phyloP scores from a whole-genome alignment of 2,329 filamentous ascomycete species.

The Drechslerella coelobrocha region DNA sequence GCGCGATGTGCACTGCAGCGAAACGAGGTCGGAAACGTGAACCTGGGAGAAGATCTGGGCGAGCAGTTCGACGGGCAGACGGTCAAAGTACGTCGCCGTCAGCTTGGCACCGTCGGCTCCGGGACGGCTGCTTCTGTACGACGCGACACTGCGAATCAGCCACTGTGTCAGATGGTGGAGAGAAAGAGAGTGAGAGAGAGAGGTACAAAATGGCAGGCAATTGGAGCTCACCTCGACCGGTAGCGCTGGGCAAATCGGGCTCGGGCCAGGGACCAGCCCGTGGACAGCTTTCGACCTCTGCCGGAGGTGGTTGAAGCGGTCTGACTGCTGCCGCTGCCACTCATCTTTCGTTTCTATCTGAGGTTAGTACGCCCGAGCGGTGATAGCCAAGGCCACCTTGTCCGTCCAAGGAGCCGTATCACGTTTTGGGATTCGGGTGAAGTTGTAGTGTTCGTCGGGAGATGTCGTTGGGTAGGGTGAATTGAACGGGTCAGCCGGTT shows the following conservation, averaged over 20 bases:
- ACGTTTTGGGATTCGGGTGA: too few relatives aligned
- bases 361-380: too few relatives aligned
- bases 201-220: constrained; percentile 2
- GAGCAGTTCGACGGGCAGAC: constrained; percentile 54
- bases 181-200: not conserved
- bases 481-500: too few relatives aligned
- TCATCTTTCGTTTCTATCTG: too few relatives aligned
- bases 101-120: constrained; percentile 11
- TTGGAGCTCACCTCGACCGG: constrained; percentile 26
- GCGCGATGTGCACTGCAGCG: constrained; percentile 52
- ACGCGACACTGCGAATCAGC: not conserved
- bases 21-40: constrained; percentile 52
- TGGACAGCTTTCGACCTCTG: constrained; percentile 40
- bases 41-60: constrained; percentile 54
- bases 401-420: too few relatives aligned
- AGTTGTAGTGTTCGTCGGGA: too few relatives aligned
- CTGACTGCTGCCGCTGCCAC: not conserved
- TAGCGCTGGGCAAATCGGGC: constrained; percentile 43
- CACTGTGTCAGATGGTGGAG: not conserved
- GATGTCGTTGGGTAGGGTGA: too few relatives aligned
- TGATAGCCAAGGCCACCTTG: too few relatives aligned
- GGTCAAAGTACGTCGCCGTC: constrained; percentile 53
- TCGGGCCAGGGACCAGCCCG: constrained; percentile 41
- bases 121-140: constrained; percentile 21
- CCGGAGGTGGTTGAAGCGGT: constrained; percentile 4